phyloP scores from a whole-genome alignment of 2,329 filamentous ascomycete genomes.

The Penicillium hesseltinei region DNA sequence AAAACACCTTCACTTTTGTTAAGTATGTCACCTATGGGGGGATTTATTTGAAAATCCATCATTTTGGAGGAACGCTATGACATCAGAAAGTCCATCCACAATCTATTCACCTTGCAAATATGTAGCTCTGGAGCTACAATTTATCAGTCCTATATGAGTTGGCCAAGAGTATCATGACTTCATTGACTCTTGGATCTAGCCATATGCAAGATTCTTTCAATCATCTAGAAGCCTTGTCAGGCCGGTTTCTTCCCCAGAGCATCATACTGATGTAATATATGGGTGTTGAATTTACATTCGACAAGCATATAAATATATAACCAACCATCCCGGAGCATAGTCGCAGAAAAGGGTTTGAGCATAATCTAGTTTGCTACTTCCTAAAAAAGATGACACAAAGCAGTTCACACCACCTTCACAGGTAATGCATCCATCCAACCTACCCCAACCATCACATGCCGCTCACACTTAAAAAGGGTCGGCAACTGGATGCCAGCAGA shows the following conservation, averaged over 20 bases:
- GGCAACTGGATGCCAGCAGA: conserved; percentile 65
- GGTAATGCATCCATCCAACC: conserved; percentile 6
- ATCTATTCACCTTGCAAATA: not conserved
- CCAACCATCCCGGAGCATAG: not conserved
- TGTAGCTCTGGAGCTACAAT: not conserved
- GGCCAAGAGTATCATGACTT: not conserved
- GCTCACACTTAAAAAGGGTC: conserved; percentile 40
- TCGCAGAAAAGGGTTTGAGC: too few relatives aligned
- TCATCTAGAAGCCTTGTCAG: not conserved
- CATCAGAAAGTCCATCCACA: not conserved
- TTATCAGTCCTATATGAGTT: not conserved
- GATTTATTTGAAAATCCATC: not conserved
- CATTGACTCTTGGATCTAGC: not conserved
- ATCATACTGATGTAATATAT: conserved; percentile 1
- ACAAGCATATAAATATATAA: not conserved
- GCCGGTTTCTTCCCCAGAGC: not conserved
- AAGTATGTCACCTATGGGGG: not conserved
- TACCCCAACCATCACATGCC: not conserved
- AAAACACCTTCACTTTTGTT: not conserved
- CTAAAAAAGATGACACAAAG: not conserved
- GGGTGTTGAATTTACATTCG: not conserved
- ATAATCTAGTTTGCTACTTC: not conserved
- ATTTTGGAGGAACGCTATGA: not conserved
- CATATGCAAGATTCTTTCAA: not conserved
- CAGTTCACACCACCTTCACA: conserved; percentile 14